Evolutionary conservation across 257 asterid genomes (phyloP), one percentile per base, ranked within the genome.

Genomic region (Ballota nigra): DNA sequence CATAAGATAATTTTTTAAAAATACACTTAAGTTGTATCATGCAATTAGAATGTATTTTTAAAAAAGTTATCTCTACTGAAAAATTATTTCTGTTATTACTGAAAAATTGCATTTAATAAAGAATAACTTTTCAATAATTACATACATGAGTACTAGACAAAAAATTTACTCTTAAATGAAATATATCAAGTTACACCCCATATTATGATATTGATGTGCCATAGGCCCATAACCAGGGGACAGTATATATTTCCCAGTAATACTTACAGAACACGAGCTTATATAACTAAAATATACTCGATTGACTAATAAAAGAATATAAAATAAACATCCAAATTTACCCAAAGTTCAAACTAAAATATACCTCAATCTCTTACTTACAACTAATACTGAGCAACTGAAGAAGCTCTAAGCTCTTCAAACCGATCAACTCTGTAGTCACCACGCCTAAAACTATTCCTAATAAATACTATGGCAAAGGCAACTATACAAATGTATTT

Each of bases 401-500:
- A 53, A 36, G 41, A 11, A 61, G 36, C 41, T 51, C 79, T 70
- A 57, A 2, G 59, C 12, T n/a, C n/a, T n/a, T n/a, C n/a, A n/a
- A n/a, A n/a, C 66, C 49, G 40, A 75, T 51, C 49, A 60, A 47
- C 23, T 43, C 75, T 51, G 33, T 12, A 60, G 6, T 68, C 63
- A 72, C 64, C 36, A 63, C 51, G 63, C 58, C 71, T 47, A 70
- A 64, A 34, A 29, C 77, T 70, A 62, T 63, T 63, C 55, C 75
- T 52, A 59, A 77, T 34, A 31, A 38, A 53, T 66, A 31, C 60
- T 69, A 40, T n/a, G 51, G 74, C 57, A 71, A 78, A 79, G 33
- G 65, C 77, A 58, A 61, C 79, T 82, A 60, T 78, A 83, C 88
- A 86, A 72, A 55, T 77, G 68, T 71, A 81, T 59, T 34, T 56